Base-by-base conservation (phyloP, 257 asterid species). In the Mentha longifolia region DNA sequence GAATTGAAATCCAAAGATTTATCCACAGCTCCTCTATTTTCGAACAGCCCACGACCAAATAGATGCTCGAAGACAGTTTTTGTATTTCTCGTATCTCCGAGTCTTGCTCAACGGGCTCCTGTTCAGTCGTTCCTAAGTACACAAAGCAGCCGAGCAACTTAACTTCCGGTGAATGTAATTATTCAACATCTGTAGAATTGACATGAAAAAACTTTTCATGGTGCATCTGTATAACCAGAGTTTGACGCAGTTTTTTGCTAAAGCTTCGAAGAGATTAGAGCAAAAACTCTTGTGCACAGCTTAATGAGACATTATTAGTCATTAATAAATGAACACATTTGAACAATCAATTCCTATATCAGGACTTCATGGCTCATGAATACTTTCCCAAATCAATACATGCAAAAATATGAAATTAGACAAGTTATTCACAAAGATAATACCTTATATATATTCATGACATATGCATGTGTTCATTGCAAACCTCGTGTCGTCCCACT, bases 401-500 rank as follows among this genome's bases (percentile, higher is more conserved):
- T 30, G 10, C 59, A 52, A 9, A 52, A 19, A 52, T 55, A 20
- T 55, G 20, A 58, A 30, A 58, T 9, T 30, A 19, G 20, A 30
- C 22, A 28, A 14, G 42, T 30, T 35, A 39, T n/a, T n/a, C 52
- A 56, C 17, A 70, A 65, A 64, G 42, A 73, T 5, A 28, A 22
- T 59, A 75, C 80, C 85, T 72, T n/a, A n/a, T 33, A 56, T 61
- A 46, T 61, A 46, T 61, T 42, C 51, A 50, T 20, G 20, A 70
- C 56, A 16, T 47, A 61, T 46, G 75, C 75, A 43, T 10, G 75
- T 20, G 56, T 61, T 75, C 31, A 20, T 52, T 59, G 20, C 54
- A 60, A 57, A 67, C 68, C 72, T 93, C 81, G 89, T 72, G 90
- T 89, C 51, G 87, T 20, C 98, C 97, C 79, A 84, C 75, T 17